Conservation (phyloP, 805 yeast species). For the Metschnikowia aberdeeniae region DNA sequence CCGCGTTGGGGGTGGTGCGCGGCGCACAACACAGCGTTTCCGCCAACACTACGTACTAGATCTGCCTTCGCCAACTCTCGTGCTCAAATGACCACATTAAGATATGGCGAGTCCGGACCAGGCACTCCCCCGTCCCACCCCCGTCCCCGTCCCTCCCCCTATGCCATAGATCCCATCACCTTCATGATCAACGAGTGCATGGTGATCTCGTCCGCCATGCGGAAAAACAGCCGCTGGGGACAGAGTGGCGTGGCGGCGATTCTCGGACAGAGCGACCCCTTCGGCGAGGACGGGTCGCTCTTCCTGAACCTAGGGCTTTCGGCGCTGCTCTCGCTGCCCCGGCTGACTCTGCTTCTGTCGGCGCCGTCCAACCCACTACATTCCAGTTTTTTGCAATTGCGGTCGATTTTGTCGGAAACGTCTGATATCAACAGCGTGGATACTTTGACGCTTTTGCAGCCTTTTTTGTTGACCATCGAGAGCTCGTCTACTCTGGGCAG, state of each 20-base stretch:
- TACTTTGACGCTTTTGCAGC: conserved; percentile 72
- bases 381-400: conserved; percentile 73
- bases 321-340: conserved; percentile 8
- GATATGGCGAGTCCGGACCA: neutral
- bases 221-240: conserved; percentile 64
- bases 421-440: conserved; percentile 54
- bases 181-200: conserved; percentile 87
- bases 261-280: conserved; percentile 58
- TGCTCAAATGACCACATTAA: neutral
- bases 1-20: conserved; percentile 1
- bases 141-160: neutral
- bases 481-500: conserved; percentile 82
- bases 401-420: conserved; percentile 62
- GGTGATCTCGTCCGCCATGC: conserved; percentile 80
- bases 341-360: conserved; percentile 23
- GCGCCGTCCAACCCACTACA: conserved; percentile 53
- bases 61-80: neutral
- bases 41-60: neutral
- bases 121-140: neutral
- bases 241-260: conserved; percentile 83
- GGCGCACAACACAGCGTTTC: conserved; percentile 5
- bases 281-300: conserved; percentile 42
- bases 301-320: conserved; percentile 17
- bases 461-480: conserved; percentile 78
- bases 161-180: conserved; percentile 69